Base-by-base conservation (phyloP, 441 rosid species). In the Bocquillonia castaneifolia region DNA sequence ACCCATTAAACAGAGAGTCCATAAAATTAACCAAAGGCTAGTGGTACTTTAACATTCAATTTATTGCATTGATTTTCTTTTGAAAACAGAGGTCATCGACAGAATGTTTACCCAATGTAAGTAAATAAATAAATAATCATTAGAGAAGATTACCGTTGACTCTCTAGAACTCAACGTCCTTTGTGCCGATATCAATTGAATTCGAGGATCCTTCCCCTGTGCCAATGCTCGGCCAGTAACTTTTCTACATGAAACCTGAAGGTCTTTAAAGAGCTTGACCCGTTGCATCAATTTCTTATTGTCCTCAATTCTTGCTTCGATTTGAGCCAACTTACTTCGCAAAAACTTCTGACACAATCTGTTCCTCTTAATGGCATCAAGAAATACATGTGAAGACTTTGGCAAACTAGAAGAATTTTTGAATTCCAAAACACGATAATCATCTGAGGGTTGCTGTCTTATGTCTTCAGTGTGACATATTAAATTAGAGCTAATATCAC, bases 251-350 rank as follows among this genome's bases (percentile, higher is more conserved):
- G 84, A 75, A 77, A 72, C 76, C 80, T 88, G 96, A 74, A 91
- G 85, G 67, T 91, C 90, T 76, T 78, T 83, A 28, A 93, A 81
- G 67, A 85, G 79, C 72, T 82, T 81, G 67, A 89, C 85, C 57
- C 89, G 88, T 56, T 87, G 83, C 83, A 71, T 81, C 84, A 86
- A 80, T 79, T 85, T 83, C 84, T 85, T 84, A 79, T 85, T 91
- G 86, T 86, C 89, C 90, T 84, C 96, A 53, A 91, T 88, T 64
- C 87, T 87, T 59, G 90, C 85, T 77, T 89, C 95, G 76, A 88
- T 81, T 55, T 86, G 83, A 67, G 67, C 71, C 81, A 93, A 73
- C 79, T 93, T 89, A 74, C 70, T 75, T 66, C 89, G 77, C 23
- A 88, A 73, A 57, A 88, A 83, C 81, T 76, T 89, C 84, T 93